These are phyloP conservation scores for Aspergillus diversus DNA, from an alignment of 495 filamentous ascomycete species.

Conservation along the genomic window DNA sequence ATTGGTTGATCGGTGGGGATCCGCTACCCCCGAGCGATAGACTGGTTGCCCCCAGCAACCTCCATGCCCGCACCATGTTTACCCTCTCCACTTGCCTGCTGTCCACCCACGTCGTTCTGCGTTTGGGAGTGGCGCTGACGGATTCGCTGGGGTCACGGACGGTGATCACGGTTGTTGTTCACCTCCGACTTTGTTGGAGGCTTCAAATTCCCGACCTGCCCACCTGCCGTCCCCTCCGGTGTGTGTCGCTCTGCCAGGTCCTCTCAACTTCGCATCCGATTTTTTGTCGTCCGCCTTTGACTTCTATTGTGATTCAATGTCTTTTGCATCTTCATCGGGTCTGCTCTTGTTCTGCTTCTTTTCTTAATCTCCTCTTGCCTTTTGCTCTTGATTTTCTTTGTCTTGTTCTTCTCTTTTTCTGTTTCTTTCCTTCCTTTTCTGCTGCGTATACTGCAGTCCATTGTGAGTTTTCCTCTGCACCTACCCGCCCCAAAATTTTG, in stretches of 20 bases:
- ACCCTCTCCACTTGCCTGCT: conserved; percentile 38
- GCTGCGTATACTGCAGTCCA: conserved; percentile 12
- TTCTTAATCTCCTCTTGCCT: conserved; percentile 26
- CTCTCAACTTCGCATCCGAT: conserved; percentile 2
- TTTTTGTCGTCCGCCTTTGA: conserved; percentile 10
- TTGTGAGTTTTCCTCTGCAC: conserved; percentile 33
- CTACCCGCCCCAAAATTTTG: conserved; percentile 22
- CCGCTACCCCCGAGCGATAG: conserved; percentile 20
- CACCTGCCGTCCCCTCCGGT: conserved; percentile 22
- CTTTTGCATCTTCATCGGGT: conserved; percentile 23
- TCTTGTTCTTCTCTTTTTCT: conserved; percentile 23
- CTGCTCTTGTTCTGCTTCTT: conserved; percentile 27
- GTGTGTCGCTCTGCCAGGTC: conserved; percentile 2
- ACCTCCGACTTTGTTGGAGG: conserved; percentile 26
- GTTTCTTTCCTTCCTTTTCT: conserved; percentile 21
- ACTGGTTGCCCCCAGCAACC: conserved; percentile 48
- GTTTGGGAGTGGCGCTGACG: conserved; percentile 34
- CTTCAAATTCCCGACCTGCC: conserved; percentile 42
- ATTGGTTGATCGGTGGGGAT: conserved; percentile 16
- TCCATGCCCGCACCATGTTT: conserved; percentile 42
- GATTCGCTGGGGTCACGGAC: conserved; percentile 27
- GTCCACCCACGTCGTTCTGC: conserved; percentile 30
- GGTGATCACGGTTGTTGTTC: conserved; percentile 35
- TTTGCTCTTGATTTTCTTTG: conserved; percentile 29
- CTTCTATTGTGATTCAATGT: conserved; percentile 23